phyloP scores from a whole-genome alignment of 2,329 filamentous ascomycete species.

The Magnaporthales sp. region DNA sequence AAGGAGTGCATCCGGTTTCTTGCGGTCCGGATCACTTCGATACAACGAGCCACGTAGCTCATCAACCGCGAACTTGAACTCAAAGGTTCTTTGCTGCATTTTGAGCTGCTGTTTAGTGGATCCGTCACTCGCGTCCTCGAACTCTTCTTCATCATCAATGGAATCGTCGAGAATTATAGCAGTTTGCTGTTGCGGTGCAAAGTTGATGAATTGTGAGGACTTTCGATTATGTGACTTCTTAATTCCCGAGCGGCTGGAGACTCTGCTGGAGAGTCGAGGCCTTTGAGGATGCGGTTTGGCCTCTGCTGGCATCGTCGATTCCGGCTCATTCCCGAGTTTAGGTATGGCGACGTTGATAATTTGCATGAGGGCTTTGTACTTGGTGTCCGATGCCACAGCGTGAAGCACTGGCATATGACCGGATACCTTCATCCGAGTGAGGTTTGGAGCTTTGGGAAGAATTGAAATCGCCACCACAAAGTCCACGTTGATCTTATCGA shows the following conservation, averaged over 20 bases:
- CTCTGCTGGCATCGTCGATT: constrained; percentile 12
- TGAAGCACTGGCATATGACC: constrained; percentile 89
- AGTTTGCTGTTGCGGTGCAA: constrained; percentile 49
- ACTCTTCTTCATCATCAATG: constrained; percentile 54
- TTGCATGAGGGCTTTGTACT: constrained; percentile 96
- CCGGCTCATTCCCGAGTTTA: constrained; percentile 52
- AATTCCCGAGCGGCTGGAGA: constrained; percentile 29
- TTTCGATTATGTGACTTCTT: constrained; percentile 41
- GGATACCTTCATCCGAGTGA: constrained; percentile 86
- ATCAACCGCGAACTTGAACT: constrained; percentile 95
- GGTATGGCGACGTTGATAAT: constrained; percentile 93
- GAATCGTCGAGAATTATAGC: constrained; percentile 71
- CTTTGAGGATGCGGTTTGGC: constrained; percentile 22
- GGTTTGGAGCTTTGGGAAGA: constrained; percentile 85
- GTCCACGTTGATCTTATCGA: constrained; percentile 95
- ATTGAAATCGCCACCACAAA: constrained; percentile 96
- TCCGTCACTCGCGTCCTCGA: constrained; percentile 58
- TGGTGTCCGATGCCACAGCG: constrained; percentile 83
- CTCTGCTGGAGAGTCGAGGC: constrained; percentile 35
- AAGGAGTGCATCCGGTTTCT: constrained; percentile 68
- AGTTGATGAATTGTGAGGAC: constrained; percentile 63
- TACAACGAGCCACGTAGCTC: constrained; percentile 89
- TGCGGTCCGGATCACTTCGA: constrained; percentile 70
- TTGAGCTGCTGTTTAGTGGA: constrained; percentile 51
- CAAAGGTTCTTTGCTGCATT: constrained; percentile 83